Evolutionary conservation across 1,139 yeast genomes (phyloP).

Genomic region (Blastobotrys aristatus): DNA sequence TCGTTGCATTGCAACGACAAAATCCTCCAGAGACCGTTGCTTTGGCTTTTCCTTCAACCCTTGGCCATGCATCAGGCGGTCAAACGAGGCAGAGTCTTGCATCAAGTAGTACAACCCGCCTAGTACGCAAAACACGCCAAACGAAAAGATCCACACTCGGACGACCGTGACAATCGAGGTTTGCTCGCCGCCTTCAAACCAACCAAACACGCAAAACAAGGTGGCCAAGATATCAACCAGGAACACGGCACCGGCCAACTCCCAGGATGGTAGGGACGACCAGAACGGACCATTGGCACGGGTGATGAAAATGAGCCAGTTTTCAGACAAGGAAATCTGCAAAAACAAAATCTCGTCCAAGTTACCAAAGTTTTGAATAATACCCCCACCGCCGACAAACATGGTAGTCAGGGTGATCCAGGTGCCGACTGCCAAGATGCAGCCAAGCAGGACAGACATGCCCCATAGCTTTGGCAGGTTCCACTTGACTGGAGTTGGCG

Average conservation of each 20-base stretch:
- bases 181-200: conserved; percentile 63
- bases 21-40: conserved; percentile 85
- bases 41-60: conserved; percentile 60
- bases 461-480: conserved; percentile 96
- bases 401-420: conserved; percentile 90
- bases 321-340: conserved; percentile 88
- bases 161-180: conserved; percentile 64
- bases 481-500: conserved; percentile 89
- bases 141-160: conserved; percentile 63
- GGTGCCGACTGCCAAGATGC: conserved; percentile 78
- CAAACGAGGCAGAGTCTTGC: conserved; percentile 82
- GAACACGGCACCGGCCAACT: conserved; percentile 64
- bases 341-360: conserved; percentile 87
- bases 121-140: conserved; percentile 66
- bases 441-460: conserved; percentile 82
- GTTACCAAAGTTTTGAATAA: conserved; percentile 90
- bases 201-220: conserved; percentile 63
- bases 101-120: conserved; percentile 67
- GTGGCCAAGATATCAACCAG: conserved; percentile 66
- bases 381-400: conserved; percentile 80
- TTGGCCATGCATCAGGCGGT: conserved; percentile 91
- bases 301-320: conserved; percentile 93
- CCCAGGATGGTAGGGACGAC: conserved; percentile 70
- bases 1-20: conserved; percentile 95
- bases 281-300: conserved; percentile 81